Percentiles rank a stretch among this genome's conserved stretches.
Evolutionary conservation across 2,329 filamentous ascomycete species (phyloP).

Genomic region (Fonsecaea multimorphosa): DNA sequence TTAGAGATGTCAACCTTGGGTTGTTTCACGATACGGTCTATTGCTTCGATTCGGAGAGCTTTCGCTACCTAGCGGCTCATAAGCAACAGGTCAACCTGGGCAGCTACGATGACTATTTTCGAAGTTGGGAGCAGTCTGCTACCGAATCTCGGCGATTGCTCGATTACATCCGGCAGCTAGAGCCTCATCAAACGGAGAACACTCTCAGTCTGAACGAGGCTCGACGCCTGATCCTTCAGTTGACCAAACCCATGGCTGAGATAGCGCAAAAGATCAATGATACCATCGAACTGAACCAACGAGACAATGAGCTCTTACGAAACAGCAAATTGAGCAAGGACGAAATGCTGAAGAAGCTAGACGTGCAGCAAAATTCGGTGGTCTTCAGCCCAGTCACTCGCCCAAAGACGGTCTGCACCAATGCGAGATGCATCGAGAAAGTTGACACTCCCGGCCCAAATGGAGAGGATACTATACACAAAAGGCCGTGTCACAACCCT

Average conservation of each 20-base stretch:
- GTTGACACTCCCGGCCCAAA: slow-evolving; percentile 38
- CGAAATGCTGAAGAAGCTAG: slow-evolving; percentile 41
- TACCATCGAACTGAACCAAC: slow-evolving; percentile 44
- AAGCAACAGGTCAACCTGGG: slow-evolving; percentile 44
- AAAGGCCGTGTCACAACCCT: slow-evolving; percentile 43
- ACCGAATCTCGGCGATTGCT: slow-evolving; percentile 44
- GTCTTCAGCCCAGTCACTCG: slow-evolving; percentile 35
- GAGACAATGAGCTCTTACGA: slow-evolving; percentile 42
- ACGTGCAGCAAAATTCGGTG: slow-evolving; percentile 41
- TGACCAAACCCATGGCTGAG: slow-evolving; percentile 50
- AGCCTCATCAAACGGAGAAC: slow-evolving; percentile 46
- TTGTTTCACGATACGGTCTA: slow-evolving; percentile 46
- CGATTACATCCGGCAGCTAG: slow-evolving; percentile 40
- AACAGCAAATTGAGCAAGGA: slow-evolving; percentile 40
- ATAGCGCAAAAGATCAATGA: slow-evolving; percentile 45
- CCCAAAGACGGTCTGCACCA: slow-evolving; percentile 45
- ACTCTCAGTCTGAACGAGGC: slow-evolving; percentile 51
- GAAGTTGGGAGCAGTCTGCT: slow-evolving; percentile 49
- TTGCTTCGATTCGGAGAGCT: slow-evolving; percentile 55
- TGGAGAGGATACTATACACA: slow-evolving; percentile 42
- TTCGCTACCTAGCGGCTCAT: slow-evolving; percentile 50
- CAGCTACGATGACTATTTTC: slow-evolving; percentile 44
- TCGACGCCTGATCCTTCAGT: slow-evolving; percentile 45
- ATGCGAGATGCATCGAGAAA: slow-evolving; percentile 42
- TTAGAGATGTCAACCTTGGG: slow-evolving; percentile 42